Evolutionary conservation across 2,329 filamentous ascomycete genomes (phyloP), one percentile per base, ranked within the genome.

Genomic region (Clonostachys solani): DNA sequence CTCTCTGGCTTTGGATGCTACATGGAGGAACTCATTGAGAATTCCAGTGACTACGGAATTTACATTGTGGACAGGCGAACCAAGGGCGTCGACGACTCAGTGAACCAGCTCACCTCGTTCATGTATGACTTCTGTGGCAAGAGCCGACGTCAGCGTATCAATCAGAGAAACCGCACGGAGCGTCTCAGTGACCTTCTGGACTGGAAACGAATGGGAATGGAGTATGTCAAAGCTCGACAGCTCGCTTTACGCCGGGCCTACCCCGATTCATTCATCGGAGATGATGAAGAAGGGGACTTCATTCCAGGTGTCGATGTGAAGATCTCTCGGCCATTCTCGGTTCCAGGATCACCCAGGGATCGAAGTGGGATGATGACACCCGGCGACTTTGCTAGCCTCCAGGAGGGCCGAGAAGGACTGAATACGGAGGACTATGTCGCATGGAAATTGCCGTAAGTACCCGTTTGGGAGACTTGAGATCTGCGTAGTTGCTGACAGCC

Each of bases 121-220:
- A 97, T 99, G 92, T 94, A 85, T 63, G 90, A 97, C 42, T 99
- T 96, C 64, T 87, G 87, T 52, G 80, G 80, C 63, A 99, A 99
- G 83, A 95, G 89, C 68, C 87, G 91, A 49, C 84, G 94, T 51
- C 94, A 99, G 69, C 89, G 94, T 44, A 99, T 99, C 78, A 99
- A 99, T 77, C 94, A 97, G 74, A 84, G 94, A 44, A 99, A 99
- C 71, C 84, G 94, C 47, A 99, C 94, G 0, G 94, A 99, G 75
- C 84, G 94, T 43, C 74, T 99, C 47, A 95, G 91, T 61, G 94
- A 99, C 64, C 76, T 99, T 50, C 78, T 99, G 38, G 94, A 99
- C 71, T 99, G 94, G 94, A 97, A 97, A 80, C 82, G 94, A 44
- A 99, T 99, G 94, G 94, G 94, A 18, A 86, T 97, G 85, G 94